Evolutionary conservation across 2,329 filamentous ascomycete species (phyloP), one percentile per base, ranked within the genome.

Genomic region (Lasiodiplodia gonubiensis): DNA sequence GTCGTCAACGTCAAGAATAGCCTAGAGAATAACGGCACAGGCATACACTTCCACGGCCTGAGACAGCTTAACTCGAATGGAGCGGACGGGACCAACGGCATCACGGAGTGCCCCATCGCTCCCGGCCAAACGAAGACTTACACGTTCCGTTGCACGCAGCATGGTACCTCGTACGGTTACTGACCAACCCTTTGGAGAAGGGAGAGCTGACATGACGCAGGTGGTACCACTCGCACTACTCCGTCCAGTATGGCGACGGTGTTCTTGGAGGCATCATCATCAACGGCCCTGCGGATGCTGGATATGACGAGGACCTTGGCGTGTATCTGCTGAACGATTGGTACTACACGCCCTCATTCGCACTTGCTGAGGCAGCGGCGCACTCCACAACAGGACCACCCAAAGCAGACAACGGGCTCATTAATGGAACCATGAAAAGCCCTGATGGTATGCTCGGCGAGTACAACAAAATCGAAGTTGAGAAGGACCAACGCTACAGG

Each of bases 71-170:
- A 78, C 46, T 76, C 75, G 8, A 77, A 77, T 27, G 73, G 82
- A 53, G 76, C 78, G 70, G 83, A 85, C 69, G 83, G 83, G 12
- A 79, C 81, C 4, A 79, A 79, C 27, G 81, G 83, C 33, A 74
- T 86, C 27, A 86, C 85, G 12, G 89, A 92, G 75, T 93, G 90
- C 70, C 89, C 90, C 1, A 87, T 92, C 68, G 80, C 88, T 5
- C 89, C 89, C 0, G 86, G 86, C 0, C 76, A 83, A 6, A 80
- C 80, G 1, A 81, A 83, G 53, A 88, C 84, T 1, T 91, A 91
- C 76, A 83, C 75, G 2, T 90, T 85, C 78, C 80, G 81, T 52
- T 86, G 84, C 3, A 85, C 82, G 0, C 81, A 83, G 68, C 81
- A 80, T 51, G 81, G 81, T 16, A 82, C 48, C 48, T 59, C 75